Evolutionary conservation across 1,139 yeast species (phyloP), one percentile per base, ranked within the genome.

Genomic region (Nakaseomyces bracarensis): DNA sequence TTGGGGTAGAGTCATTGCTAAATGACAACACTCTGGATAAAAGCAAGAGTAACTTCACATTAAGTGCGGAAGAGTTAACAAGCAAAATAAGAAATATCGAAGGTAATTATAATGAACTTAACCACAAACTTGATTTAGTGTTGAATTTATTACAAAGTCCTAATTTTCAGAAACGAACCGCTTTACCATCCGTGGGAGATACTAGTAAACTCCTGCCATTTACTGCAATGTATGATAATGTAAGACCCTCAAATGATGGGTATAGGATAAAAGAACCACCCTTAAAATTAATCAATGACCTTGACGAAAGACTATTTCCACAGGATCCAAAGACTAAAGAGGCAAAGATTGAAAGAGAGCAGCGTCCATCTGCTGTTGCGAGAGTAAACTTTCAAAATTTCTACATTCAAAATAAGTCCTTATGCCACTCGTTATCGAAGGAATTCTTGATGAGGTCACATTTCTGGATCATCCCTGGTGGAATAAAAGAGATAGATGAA

Each of bases 401-500:
- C 57, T 74, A 69, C 46, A 53, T 59, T 23, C 52, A 61, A 16
- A 60, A 71, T 46, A 65, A 65, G 47, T 43, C 47, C 2, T 50
- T 71, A 3, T 70, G 74, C 45, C 54, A 70, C n/a, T 55, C 58
- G 33, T 49, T 72, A 13, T 67, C 72, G 0, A 61, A 65, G 43
- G 66, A 68, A 23, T 73, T 72, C 46, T 51, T 73, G 25, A 67
- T 64, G 18, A 66, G 66, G 33, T 70, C 77, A 1, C 76, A 72
- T 52, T 71, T 70, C 50, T 73, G 76, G 75, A 72, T 72, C 36
- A 69, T 72, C 5, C 78, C 78, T 1, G 77, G 77, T 9, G 77
- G 77, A 3, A 64, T 72, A 13, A 70, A 65, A 34, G 65, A 62
- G 26, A 65, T 73, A 8, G 63, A 68, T 36, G 52, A 64, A 36